Evolutionary conservation across 176 grass and related monocot genomes (phyloP), one percentile per base, ranked within the genome.

Genomic region (Oryza glaberrima): DNA sequence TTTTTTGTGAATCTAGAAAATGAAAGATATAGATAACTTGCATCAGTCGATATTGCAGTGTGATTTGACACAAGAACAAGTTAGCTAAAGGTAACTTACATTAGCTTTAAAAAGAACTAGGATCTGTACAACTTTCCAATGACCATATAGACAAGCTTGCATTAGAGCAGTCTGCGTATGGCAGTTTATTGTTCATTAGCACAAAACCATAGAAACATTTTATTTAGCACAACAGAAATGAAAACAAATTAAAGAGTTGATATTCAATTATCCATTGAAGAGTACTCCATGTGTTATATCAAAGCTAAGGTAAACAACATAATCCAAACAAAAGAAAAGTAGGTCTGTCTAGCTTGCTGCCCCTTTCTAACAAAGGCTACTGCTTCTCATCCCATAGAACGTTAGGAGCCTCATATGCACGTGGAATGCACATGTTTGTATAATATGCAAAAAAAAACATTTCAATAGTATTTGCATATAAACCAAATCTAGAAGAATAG

Each of bases 31-130:
- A 74, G 20, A 87, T 77, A 65, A 78, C 73, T 73, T 85, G 20
- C 35, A 80, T 80, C 56, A 81, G 60, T 65, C 66, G 44, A 75
- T 34, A 71, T 40, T 65, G 51, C 1, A 76, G 12, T 58, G 8
- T 75, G 36, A 36, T 44, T 81, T 58, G 32, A 67, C 20, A n/a
- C 66, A 75, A 76, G 1, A 77, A 86, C 1, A 58, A 34, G 66
- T 23, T 23, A 79, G 13, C 17, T 86, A 71, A 86, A 65, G 7
- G 64, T 75, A 17, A 65, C 90, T 96, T 96, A 99, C 97, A 88
- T 99, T 96, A 81, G 94, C 97, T 90, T 99, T 99, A 79, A 92
- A 92, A 90, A 99, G 97, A 86, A 99, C 88, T 80, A 99, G 88
- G 85, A 86, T 91, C 87, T 96, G 97, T 72, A 96, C 97, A 94